Conservation (phyloP, 208 protist species). For the Trypanosoma mega region DNA sequence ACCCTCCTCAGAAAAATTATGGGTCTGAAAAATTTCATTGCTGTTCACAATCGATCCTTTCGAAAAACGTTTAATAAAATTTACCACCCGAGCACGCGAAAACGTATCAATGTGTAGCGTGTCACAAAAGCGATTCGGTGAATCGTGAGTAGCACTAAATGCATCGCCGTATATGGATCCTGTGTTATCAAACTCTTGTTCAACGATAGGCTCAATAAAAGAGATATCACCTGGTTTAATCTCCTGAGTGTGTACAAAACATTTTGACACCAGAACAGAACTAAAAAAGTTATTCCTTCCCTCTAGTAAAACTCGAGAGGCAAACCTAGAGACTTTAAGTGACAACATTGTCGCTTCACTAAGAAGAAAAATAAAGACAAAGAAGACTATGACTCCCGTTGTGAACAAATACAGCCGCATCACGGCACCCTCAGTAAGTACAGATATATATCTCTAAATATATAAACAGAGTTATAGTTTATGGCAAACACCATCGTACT, state of each 20-base stretch:
- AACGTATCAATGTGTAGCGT: slow-evolving; percentile 52
- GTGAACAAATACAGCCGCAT: no score
- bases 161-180: no score
- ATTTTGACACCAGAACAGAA: background rate
- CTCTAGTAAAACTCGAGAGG: background rate
- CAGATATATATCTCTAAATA: no score
- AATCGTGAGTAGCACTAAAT: no score
- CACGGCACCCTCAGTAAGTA: no score
- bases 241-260: slow-evolving; percentile 25
- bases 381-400: no score
- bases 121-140: no score
- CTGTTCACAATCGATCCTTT: slow-evolving; percentile 25
- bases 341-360: background rate
- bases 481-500: no score
- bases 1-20: slow-evolving; percentile 14
- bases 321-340: background rate
- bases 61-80: slow-evolving; percentile 77
- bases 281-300: background rate
- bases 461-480: no score
- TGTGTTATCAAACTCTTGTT: no score
- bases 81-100: slow-evolving; percentile 70
- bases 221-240: slow-evolving; percentile 34
- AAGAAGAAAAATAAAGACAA: no score
- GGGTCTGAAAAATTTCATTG: slow-evolving; percentile 39
- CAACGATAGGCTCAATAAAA: slow-evolving; percentile 21